Conservation (phyloP, 2,329 filamentous ascomycete genomes). For the Hypocrella siamensis region DNA sequence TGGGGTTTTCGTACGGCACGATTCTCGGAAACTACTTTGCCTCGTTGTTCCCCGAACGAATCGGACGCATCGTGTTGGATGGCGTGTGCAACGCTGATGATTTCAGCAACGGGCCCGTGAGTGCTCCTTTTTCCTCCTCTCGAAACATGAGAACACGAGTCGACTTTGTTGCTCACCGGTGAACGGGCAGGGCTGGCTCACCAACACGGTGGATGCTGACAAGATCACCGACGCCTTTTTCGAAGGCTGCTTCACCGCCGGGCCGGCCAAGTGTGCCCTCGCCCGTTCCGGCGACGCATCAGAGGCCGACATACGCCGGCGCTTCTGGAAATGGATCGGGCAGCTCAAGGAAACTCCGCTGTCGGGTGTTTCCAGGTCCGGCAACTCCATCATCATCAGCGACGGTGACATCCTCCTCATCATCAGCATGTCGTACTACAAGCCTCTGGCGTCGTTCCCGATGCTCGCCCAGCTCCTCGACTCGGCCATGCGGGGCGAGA, state of each 20-base stretch:
- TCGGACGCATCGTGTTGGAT: conserved; percentile 26
- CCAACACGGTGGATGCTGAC: conserved; percentile 21
- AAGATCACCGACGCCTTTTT: conserved; percentile 17
- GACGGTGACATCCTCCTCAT: conserved; percentile 13
- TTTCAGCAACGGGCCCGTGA: conserved; percentile 15
- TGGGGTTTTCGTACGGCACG: conserved; percentile 32
- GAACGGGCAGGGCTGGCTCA: conserved; percentile 15
- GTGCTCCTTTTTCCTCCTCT: conserved; percentile 5
- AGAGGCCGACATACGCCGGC: conserved; percentile 13
- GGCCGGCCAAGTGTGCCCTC: conserved; percentile 14
- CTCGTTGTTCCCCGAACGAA: conserved; percentile 17
- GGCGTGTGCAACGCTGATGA: conserved; percentile 21
- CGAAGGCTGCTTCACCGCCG: conserved; percentile 17
- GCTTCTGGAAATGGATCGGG: conserved; percentile 15
- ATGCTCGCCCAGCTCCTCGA: conserved; percentile 5
- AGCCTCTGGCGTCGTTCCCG: conserved; percentile 8
- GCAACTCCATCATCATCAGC: conserved; percentile 13
- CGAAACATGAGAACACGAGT: not conserved
- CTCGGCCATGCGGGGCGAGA: conserved; percentile 8
- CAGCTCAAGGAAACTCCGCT: conserved; percentile 13
- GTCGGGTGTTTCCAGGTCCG: conserved; percentile 7
- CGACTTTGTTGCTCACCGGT: not conserved
- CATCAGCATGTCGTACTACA: conserved; percentile 15
- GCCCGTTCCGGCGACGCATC: conserved; percentile 10
- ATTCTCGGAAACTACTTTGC: conserved; percentile 19